Percentiles rank a stretch among this genome's conserved stretches.
phyloP scores from a whole-genome alignment of 352 stramenopile species.

The Phytophthora capsici region DNA sequence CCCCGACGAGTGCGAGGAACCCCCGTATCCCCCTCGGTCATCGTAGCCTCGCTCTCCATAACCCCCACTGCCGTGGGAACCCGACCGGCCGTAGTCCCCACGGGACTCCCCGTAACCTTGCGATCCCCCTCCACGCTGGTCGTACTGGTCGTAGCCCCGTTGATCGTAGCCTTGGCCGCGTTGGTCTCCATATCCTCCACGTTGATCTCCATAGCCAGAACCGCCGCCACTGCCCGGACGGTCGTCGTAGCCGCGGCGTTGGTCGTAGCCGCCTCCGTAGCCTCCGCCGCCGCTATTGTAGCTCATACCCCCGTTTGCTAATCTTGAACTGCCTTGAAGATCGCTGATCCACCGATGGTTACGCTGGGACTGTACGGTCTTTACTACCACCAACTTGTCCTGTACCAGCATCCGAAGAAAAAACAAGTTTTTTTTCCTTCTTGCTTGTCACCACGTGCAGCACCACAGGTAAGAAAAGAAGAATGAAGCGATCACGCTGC shows the following conservation, averaged over 20 bases:
- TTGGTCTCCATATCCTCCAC: conserved; percentile 3
- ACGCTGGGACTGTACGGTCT: no score
- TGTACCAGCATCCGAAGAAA: no score
- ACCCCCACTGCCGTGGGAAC: conserved; percentile 3
- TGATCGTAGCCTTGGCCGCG: conserved; percentile 25
- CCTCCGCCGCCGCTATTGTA: conserved; percentile 17
- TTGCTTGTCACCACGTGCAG: no score
- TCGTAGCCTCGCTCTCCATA: conserved; percentile 19
- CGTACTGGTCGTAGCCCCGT: conserved; percentile 15
- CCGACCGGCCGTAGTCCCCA: conserved; percentile 4
- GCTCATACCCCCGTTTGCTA: conserved; percentile 13
- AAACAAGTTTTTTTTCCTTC: no score
- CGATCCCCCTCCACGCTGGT: conserved; percentile 5
- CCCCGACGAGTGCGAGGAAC: not conserved
- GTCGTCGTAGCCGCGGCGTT: conserved; percentile 17
- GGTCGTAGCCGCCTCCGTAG: conserved; percentile 13
- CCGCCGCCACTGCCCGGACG: conserved; percentile 3
- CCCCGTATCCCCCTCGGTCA: conserved; percentile 8
- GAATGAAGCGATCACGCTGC: no score
- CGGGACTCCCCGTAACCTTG: conserved; percentile 24
- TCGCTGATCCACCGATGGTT: no score
- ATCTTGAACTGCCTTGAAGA: no score
- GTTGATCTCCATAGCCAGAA: not conserved
- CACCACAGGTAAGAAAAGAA: no score
- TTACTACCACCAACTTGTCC: no score